Evolutionary conservation across 2,329 filamentous ascomycete genomes (phyloP), one percentile per base, ranked within the genome.

Genomic region (Arachnopeziza araneosa): DNA sequence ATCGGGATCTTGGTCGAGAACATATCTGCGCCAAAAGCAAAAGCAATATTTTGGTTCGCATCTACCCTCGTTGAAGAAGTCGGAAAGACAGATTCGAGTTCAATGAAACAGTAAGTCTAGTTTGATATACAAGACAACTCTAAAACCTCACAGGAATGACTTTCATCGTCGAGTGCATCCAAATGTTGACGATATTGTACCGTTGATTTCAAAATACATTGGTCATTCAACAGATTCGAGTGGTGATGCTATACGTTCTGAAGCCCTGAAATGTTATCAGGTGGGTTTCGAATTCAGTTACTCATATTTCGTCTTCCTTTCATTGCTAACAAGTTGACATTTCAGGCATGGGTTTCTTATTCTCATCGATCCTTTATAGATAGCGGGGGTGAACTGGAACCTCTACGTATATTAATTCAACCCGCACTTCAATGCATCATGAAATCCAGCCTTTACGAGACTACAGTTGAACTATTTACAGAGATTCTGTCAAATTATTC

Each of bases 291-390:
- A 44, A 2, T 19, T n/a, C 21, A 51, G 24, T 23, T 2, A 14
- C 36, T 58, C n/a, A 50, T n/a, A n/a, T 50, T 50, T 50, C 22
- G 7, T 52, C n/a, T n/a, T n/a, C n/a, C n/a, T n/a, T n/a, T n/a
- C n/a, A n/a, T n/a, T 30, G 26, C 19, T 32, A 48, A 26, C 54
- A 9, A 30, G 50, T 64, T 68, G 56, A 66, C 49, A 48, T 60
- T 44, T 14, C 58, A 89, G 86, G 82, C 87, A 4, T 93, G 89
- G 89, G 81, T 91, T 32, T 80, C 84, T 66, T 92, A 91, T 69
- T 86, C 85, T 5, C 88, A 91, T 67, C 81, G 83, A 36, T 79
- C 83, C 26, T 84, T 85, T 55, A 76, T 81, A 2, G 79, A 81
- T 52, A 80, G 82, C 36, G 80, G 80, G 19, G 77, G 82, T 19